Evolutionary conservation across 495 filamentous ascomycete genomes (phyloP).

Genomic region (Aspergillus bertholletiae): DNA sequence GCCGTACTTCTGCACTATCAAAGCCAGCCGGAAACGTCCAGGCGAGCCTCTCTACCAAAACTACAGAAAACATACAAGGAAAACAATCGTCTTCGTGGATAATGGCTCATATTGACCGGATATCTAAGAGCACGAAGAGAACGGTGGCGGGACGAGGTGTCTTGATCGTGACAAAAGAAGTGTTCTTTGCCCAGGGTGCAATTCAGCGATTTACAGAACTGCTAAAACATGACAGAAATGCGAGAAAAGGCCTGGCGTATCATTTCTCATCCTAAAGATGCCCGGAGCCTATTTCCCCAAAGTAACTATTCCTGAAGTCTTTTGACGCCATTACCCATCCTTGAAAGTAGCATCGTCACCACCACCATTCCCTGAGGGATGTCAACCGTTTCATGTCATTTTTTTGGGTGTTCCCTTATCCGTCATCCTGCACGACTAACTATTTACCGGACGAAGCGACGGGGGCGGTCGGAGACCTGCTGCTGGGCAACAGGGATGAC

Average conservation of each 20-base stretch:
- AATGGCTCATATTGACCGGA: background rate
- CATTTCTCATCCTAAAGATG: background rate
- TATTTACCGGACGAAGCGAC: conserved; percentile 6
- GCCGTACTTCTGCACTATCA: no score
- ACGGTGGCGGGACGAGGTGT: background rate
- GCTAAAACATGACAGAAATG: conserved; percentile 1
- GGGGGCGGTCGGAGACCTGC: conserved; percentile 39
- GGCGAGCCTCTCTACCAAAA: no score
- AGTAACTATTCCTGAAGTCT: conserved; percentile 2
- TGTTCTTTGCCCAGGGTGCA: background rate
- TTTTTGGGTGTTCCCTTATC: background rate
- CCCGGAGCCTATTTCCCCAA: background rate
- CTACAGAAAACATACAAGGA: no score
- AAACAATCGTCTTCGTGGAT: background rate
- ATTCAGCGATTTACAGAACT: conserved; percentile 2
- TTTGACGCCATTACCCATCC: conserved; percentile 6
- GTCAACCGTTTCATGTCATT: background rate
- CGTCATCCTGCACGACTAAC: background rate
- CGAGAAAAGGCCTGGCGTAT: conserved; percentile 3
- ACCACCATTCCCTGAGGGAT: background rate
- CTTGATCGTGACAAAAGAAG: conserved; percentile 1
- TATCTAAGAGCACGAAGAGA: background rate
- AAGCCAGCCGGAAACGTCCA: no score
- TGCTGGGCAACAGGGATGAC: conserved; percentile 76
- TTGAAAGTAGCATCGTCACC: conserved; percentile 4